These are phyloP conservation scores for Fusarium pseudograminearum DNA, from an alignment of 2,329 filamentous ascomycete genomes.

Conservation along the genomic window DNA sequence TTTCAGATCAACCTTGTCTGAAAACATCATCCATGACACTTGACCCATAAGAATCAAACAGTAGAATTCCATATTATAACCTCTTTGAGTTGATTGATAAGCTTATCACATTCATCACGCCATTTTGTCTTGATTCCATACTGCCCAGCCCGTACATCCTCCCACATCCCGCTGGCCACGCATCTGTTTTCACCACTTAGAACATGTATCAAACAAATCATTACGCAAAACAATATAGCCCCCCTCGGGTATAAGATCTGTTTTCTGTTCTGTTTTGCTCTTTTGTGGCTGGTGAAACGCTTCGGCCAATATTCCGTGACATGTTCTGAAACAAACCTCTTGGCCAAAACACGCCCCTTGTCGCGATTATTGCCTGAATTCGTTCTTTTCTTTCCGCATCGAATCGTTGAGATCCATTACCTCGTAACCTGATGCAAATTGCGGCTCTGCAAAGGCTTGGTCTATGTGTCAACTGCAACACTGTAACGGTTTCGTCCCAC, in stretches of 20 bases:
- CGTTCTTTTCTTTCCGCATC: background rate
- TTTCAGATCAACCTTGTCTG: background rate
- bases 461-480: background rate
- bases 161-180: slow-evolving; percentile 14
- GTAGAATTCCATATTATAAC: background rate
- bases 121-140: background rate
- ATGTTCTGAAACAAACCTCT: slow-evolving; percentile 25
- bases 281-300: slow-evolving; percentile 14
- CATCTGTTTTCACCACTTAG: slow-evolving; percentile 4
- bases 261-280: background rate
- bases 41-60: background rate
- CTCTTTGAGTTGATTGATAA: background rate
- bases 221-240: background rate
- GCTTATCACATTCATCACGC: background rate
- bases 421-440: background rate
- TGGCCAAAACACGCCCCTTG: background rate
- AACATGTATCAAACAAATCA: slow-evolving; percentile 1
- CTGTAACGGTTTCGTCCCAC: slow-evolving; percentile 7
- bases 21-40: background rate
- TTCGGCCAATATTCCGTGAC: background rate
- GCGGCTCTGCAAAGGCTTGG: background rate
- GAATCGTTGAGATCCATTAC: background rate
- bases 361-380: background rate
- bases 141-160: background rate
- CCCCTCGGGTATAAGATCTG: background rate